Evolutionary conservation across 352 stramenopile genomes (phyloP).

Genomic region (Globisporangium recalcitrans): DNA sequence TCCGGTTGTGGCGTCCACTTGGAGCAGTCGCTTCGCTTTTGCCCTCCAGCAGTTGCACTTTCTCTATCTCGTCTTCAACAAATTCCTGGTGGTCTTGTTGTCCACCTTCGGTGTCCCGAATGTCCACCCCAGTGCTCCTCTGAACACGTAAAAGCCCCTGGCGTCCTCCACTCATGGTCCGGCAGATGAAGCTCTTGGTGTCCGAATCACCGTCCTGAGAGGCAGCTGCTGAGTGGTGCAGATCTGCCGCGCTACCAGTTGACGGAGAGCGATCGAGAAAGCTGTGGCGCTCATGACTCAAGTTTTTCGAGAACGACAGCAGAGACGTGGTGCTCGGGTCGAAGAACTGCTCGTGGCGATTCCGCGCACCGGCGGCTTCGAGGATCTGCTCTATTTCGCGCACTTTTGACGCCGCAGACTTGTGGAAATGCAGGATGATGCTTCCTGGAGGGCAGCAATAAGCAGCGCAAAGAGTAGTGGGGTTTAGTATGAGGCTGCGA

Average conservation of each 20-base stretch:
- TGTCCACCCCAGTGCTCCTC: conserved; percentile 12
- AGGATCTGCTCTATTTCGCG: conserved; percentile 55
- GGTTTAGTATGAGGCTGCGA: background rate
- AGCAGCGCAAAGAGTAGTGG: background rate
- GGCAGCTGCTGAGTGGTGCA: background rate
- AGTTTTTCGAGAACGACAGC: conserved; percentile 10
- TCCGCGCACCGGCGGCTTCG: conserved; percentile 34
- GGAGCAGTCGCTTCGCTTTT: background rate
- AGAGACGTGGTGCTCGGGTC: background rate
- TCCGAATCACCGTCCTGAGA: conserved; percentile 12
- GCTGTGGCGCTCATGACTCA: conserved; percentile 16
- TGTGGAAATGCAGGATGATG: conserved; percentile 73
- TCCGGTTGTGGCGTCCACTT: background rate
- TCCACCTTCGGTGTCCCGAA: background rate
- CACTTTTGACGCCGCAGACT: conserved; percentile 34
- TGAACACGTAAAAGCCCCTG: conserved; percentile 26
- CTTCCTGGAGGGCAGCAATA: conserved; percentile 35
- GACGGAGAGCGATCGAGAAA: conserved; percentile 9
- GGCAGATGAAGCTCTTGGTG: conserved; percentile 29
- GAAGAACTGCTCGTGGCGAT: conserved; percentile 17
- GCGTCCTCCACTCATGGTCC: conserved; percentile 15
- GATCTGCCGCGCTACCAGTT: background rate
- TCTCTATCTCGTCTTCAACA: conserved; percentile 4
- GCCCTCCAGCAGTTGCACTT: conserved; percentile 6
- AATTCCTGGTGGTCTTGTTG: background rate